A percentile compares a stretch with the other conserved stretches of the same genome.
These are phyloP conservation scores for Darksidea phi DNA, from an alignment of 495 filamentous ascomycete species.

Conservation along the genomic window DNA sequence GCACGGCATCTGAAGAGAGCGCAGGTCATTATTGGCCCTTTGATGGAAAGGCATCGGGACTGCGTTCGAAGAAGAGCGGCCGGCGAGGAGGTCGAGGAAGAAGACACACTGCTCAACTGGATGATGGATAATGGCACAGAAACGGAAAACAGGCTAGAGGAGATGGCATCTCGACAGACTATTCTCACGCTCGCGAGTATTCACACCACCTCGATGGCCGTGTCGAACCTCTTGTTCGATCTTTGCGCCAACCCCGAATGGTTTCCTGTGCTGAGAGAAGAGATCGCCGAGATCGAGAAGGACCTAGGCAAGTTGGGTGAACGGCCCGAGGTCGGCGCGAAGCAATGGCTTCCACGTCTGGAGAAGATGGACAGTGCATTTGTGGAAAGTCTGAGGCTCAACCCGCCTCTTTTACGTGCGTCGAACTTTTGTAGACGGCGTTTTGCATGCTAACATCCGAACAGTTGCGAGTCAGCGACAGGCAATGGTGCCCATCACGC, in stretches of 20 bases:
- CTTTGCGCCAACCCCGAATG: conserved; percentile 51
- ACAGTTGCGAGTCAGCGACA: conserved; percentile 33
- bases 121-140: conserved; percentile 28
- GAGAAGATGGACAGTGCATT: conserved; percentile 58
- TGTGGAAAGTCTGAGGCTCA: conserved; percentile 52
- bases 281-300: conserved; percentile 48
- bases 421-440: conserved; percentile 1
- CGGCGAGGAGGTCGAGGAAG: conserved; percentile 3
- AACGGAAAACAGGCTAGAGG: conserved; percentile 5
- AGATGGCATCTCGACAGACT: conserved; percentile 14
- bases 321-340: conserved; percentile 37
- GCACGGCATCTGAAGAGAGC: conserved; percentile 14
- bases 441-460: background rate
- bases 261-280: conserved; percentile 52
- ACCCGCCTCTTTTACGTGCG: conserved; percentile 46
- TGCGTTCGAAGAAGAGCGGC: background rate
- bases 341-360: conserved; percentile 47
- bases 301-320: conserved; percentile 34
- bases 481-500: conserved; percentile 24
- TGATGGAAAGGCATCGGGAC: conserved; percentile 19
- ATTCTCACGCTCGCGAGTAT: conserved; percentile 27
- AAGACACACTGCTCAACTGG: conserved; percentile 26
- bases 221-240: conserved; percentile 43
- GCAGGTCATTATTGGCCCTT: conserved; percentile 13
- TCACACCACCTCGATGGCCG: conserved; percentile 27